Evolutionary conservation across 805 yeast species (phyloP).

Genomic region (Yarrowia phangngaensis): DNA sequence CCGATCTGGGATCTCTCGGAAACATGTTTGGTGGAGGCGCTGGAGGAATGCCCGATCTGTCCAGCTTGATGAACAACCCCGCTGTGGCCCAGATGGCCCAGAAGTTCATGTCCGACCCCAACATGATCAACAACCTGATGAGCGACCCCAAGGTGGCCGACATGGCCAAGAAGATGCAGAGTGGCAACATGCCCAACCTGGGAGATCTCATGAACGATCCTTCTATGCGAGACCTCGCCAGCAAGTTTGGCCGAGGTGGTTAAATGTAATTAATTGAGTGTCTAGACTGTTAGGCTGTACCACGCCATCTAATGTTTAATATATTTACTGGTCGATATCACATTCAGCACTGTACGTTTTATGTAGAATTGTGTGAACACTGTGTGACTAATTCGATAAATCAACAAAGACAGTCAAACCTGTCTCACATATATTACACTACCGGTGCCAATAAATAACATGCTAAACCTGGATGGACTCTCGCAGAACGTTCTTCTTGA

Average conservation of each 20-base stretch:
- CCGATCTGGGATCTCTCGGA: conserved; percentile 62
- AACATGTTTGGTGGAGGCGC: conserved; percentile 56
- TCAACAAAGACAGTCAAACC: too few species aligned
- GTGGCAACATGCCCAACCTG: conserved; percentile 59
- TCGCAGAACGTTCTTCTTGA: conserved; percentile 38
- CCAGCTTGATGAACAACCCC: conserved; percentile 81
- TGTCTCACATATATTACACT: too few species aligned
- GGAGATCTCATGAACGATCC: conserved; percentile 78
- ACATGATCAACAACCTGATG: conserved; percentile 68
- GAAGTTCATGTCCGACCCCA: conserved; percentile 81
- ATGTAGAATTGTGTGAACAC: too few species aligned
- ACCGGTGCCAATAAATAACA: too few species aligned
- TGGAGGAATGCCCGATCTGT: conserved; percentile 64
- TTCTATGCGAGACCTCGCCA: conserved; percentile 66
- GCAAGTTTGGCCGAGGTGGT: conserved; percentile 63
- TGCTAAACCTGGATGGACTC: conserved; percentile 28
- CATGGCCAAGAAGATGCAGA: conserved; percentile 71
- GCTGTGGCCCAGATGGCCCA: conserved; percentile 86
- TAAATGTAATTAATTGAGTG: too few species aligned
- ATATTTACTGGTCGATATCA: too few species aligned
- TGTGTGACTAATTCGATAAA: too few species aligned
- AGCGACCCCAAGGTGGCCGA: conserved; percentile 73
- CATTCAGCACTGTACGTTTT: too few species aligned
- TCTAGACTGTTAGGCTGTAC: too few species aligned
- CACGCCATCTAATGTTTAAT: too few species aligned